phyloP scores from a whole-genome alignment of 2,329 filamentous ascomycete species.

The Ilyonectria robusta region DNA sequence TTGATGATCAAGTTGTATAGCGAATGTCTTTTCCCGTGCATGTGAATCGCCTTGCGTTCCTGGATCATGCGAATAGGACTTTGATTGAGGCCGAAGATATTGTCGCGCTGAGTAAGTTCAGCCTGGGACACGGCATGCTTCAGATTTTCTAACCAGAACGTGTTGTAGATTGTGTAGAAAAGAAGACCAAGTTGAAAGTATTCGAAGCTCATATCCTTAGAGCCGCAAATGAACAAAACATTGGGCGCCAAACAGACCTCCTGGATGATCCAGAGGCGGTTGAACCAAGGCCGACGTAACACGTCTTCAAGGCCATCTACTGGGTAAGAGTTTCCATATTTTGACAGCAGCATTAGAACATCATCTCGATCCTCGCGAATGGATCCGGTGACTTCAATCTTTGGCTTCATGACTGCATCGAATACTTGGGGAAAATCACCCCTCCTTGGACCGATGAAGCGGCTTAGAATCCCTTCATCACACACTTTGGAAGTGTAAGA shows the following conservation, averaged over 20 bases:
- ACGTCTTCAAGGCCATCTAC: slow-evolving; percentile 46
- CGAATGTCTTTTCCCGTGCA: slow-evolving; percentile 20
- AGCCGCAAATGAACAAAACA: slow-evolving; percentile 48
- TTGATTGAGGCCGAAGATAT: slow-evolving; percentile 40
- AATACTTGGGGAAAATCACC: slow-evolving; percentile 46
- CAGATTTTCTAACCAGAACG: slow-evolving; percentile 43
- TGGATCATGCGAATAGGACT: slow-evolving; percentile 46
- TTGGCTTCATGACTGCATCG: slow-evolving; percentile 48
- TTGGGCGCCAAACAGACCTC: slow-evolving; percentile 48
- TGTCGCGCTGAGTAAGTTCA: slow-evolving; percentile 36
- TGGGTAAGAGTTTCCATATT: slow-evolving; percentile 43
- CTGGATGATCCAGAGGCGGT: slow-evolving; percentile 54
- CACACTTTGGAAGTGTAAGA: slow-evolving; percentile 33
- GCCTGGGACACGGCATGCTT: slow-evolving; percentile 20
- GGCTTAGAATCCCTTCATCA: slow-evolving; percentile 38
- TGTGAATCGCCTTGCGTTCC: slow-evolving; percentile 51
- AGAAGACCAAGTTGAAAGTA: slow-evolving; percentile 44
- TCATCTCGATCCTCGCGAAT: slow-evolving; percentile 47
- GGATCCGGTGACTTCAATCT: slow-evolving; percentile 34
- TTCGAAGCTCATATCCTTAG: slow-evolving; percentile 43
- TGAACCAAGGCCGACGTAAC: slow-evolving; percentile 49
- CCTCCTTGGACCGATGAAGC: slow-evolving; percentile 44
- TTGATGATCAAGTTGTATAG: slow-evolving; percentile 48
- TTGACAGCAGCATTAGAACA: slow-evolving; percentile 42
- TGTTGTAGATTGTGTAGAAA: slow-evolving; percentile 51